Percentiles rank a stretch among this genome's conserved stretches.
These are phyloP conservation scores for Penicillium sp. DNA, from an alignment of 2,329 filamentous ascomycete genomes.

Conservation along the genomic window DNA sequence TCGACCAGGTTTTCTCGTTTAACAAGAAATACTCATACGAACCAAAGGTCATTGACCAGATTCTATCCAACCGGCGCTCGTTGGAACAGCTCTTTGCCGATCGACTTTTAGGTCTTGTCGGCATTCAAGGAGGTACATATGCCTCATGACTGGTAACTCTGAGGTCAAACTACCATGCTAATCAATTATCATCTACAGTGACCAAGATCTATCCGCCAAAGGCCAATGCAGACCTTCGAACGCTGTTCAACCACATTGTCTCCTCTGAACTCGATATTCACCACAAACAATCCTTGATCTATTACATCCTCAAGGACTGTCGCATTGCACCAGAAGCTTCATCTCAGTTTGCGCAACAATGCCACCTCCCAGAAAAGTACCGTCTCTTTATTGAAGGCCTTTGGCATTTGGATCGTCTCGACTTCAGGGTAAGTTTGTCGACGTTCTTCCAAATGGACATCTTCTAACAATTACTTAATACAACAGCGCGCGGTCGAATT, in stretches of 20 bases:
- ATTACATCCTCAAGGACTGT: constrained; percentile 78
- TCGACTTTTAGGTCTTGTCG: constrained; percentile 67
- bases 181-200: constrained; percentile 34
- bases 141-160: constrained; percentile 18
- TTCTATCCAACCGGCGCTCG: constrained; percentile 64
- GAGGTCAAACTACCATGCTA: constrained; percentile 9
- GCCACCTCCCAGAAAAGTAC: constrained; percentile 72
- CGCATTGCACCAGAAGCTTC: constrained; percentile 54
- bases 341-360: constrained; percentile 60
- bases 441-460: not conserved
- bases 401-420: constrained; percentile 72
- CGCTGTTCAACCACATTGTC: constrained; percentile 69
- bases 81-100: constrained; percentile 76
- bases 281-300: constrained; percentile 79
- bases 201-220: constrained; percentile 73
- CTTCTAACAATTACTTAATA: not conserved
- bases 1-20: constrained; percentile 65
- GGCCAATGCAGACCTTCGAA: constrained; percentile 64
- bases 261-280: constrained; percentile 64
- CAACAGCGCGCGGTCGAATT: constrained; percentile 66
- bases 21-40: constrained; percentile 63
- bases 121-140: constrained; percentile 64
- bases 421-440: constrained; percentile 57
- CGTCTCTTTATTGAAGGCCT: constrained; percentile 77
- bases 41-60: constrained; percentile 59